phyloP scores from a whole-genome alignment of 169 alveolate genomes.

The Cryptosporidium canis region DNA sequence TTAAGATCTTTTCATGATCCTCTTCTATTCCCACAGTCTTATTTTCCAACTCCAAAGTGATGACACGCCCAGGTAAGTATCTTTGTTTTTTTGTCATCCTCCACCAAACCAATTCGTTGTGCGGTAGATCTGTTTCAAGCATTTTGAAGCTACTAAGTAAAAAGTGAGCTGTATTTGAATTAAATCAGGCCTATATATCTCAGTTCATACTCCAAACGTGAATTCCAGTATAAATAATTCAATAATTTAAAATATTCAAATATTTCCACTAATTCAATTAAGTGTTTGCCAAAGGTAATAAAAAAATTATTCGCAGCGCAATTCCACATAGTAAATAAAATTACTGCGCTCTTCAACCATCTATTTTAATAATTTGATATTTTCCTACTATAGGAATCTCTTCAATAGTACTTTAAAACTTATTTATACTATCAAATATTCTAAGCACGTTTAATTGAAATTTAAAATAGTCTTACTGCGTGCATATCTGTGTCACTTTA shows the following conservation, averaged over 20 bases:
- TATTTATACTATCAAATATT: neutral
- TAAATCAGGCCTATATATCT: neutral
- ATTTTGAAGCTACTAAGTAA: neutral
- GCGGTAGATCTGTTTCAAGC: conserved; percentile 56
- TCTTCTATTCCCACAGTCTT: conserved; percentile 61
- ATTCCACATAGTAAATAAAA: conserved; percentile 3
- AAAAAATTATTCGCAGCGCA: neutral
- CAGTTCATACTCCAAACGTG: neutral
- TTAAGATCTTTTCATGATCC: conserved; percentile 46
- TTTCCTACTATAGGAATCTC: neutral
- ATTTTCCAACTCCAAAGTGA: conserved; percentile 40
- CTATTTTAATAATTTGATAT: neutral
- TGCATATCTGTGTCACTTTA: neutral
- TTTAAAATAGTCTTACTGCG: neutral
- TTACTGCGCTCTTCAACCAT: neutral
- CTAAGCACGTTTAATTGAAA: neutral
- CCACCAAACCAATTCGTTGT: conserved; percentile 70
- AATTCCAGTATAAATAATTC: neutral
- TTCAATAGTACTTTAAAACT: neutral
- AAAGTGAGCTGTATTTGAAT: neutral
- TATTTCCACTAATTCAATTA: neutral
- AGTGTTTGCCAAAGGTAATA: neutral
- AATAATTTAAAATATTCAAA: neutral
- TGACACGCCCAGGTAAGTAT: conserved; percentile 63
- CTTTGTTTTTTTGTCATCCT: conserved; percentile 69